These are phyloP conservation scores for Solanum hybrid DNA, from an alignment of 305 asterid genomes.

Conservation along the genomic window DNA sequence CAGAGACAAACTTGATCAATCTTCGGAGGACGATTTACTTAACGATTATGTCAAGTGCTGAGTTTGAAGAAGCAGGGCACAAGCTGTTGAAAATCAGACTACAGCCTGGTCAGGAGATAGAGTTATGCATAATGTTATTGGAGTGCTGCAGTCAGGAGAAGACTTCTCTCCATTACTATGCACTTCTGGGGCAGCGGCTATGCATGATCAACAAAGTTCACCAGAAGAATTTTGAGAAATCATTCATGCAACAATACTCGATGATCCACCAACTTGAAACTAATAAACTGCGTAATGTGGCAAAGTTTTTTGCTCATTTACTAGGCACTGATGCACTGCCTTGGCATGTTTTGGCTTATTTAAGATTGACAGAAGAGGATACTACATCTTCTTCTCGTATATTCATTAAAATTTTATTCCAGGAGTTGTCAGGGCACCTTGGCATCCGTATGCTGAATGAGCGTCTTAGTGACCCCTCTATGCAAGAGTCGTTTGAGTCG, in stretches of 20 bases:
- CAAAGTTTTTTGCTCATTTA: not conserved
- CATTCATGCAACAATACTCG: not conserved
- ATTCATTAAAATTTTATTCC: not conserved
- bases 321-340: not conserved
- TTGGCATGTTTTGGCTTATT: not conserved
- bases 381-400: not conserved
- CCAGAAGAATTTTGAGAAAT: not conserved
- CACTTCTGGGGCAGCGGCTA: conserved; percentile 2
- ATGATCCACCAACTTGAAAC: not conserved
- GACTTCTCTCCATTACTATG: conserved; percentile 1
- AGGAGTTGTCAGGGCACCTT: not conserved
- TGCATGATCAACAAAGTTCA: conserved; percentile 5
- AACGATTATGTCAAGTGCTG: conserved; percentile 26
- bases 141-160: conserved; percentile 1
- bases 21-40: not conserved
- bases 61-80: conserved; percentile 9
- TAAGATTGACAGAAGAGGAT: not conserved
- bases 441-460: not conserved
- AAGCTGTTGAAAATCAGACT: not conserved
- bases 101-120: not conserved
- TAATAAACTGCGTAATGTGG: not conserved
- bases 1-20: not conserved
- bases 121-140: not conserved
- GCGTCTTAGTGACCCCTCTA: not conserved
- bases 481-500: not conserved